Conservation (phyloP, 306 rosid species). For the Cucumis melo region DNA sequence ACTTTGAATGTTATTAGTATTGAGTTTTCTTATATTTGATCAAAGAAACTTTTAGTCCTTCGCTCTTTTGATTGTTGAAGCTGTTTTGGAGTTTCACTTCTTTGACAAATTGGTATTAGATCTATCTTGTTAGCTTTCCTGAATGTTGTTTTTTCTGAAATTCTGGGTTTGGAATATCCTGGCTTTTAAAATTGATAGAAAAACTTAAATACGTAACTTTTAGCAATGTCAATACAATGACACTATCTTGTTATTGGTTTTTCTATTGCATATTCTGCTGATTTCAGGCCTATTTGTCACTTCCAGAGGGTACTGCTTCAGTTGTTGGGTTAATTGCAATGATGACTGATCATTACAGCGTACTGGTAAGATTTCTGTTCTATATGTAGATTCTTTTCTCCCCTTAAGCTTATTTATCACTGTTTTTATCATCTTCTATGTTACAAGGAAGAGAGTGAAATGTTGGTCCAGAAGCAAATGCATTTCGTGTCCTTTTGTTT, state of each 20-base stretch:
- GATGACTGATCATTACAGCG: constrained; percentile 86
- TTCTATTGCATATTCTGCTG: constrained; percentile 16
- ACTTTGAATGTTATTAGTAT: neutral
- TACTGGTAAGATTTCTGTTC: constrained; percentile 50
- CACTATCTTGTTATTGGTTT: constrained; percentile 9
- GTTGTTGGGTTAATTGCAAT: constrained; percentile 86
- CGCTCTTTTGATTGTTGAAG: neutral
- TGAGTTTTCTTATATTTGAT: neutral
- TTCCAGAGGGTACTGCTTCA: constrained; percentile 98
- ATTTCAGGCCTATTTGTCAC: constrained; percentile 90
- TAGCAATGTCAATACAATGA: neutral
- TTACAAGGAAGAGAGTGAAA: neutral
- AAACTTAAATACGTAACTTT: neutral
- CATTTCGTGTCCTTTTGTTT: neutral
- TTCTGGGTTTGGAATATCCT: neutral
- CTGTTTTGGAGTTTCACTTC: neutral
- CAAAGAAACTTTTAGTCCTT: neutral
- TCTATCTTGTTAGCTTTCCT: neutral
- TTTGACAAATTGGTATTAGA: neutral
- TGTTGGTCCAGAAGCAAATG: neutral
- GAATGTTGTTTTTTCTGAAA: neutral
- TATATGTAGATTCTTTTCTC: neutral
- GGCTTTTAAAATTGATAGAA: neutral
- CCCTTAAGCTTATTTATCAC: neutral
- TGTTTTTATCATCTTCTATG: neutral